Base-by-base conservation (phyloP, 2,329 filamentous ascomycete species). In the Trichoderma lentiforme region DNA sequence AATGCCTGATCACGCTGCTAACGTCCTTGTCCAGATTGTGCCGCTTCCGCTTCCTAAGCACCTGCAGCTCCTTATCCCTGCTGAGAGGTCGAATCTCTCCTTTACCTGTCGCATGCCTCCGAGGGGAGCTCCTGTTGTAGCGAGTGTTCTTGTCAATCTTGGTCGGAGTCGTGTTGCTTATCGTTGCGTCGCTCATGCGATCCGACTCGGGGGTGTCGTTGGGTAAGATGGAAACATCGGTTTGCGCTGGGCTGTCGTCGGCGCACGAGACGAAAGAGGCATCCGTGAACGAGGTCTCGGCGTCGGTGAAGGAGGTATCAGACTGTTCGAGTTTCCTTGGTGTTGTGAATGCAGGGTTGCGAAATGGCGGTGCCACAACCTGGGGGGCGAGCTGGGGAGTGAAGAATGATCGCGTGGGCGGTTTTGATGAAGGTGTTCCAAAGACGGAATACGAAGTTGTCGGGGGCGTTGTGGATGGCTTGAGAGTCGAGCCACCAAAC, bases 311-410 rank as follows among this genome's bases (percentile, higher is more conserved):
- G 3, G 88, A 90, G 53, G 83, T 81, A 76, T 90, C 88, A 4
- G 88, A 89, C 39, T 87, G 84, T 43, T 90, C 88, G 72, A 87
- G 83, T 72, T 86, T 88, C 63, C 89, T 86, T 0, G 89, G 89
- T 0, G 89, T 91, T 2, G 87, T 90, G 74, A 91, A 91, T 3
- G 89, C 86, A 1, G 89, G 87, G 74, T 91, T 91, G 26, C 89
- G 86, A 74, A 91, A 91, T 0, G 85, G 83, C 15, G 87, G 82
- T 0, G 85, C 86, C 0, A 83, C 81, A 60, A 83, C 80, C 51
- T 82, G 81, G 69, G 81, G 81, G 6, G 82, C 78, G 4, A 85
- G 73, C 58, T 83, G 80, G 6, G 85, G 83, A 32, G 82, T 83
- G 76, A 88, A 87, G 57, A 83, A 79, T 14, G 84, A 83, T n/a